A percentile compares a stretch with the other conserved stretches of the same genome.
Conservation (phyloP, 1,284 basidiomycete species). For the Chondrostereum purpureum region DNA sequence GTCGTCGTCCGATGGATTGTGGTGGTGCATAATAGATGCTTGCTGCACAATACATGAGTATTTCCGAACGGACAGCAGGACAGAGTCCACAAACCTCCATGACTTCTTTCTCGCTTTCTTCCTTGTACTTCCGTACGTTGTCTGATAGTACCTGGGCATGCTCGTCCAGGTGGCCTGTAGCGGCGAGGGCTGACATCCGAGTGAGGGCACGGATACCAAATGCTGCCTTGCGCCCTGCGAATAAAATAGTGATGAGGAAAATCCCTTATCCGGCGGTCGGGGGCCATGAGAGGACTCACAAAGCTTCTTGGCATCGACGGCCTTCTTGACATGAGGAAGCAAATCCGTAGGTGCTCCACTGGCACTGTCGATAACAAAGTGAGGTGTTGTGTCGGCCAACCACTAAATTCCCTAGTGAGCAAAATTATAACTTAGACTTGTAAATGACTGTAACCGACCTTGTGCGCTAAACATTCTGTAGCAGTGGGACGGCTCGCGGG, state of each 20-base stretch:
- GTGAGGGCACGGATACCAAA: slow-evolving; percentile 81
- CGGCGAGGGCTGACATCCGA: slow-evolving; percentile 58
- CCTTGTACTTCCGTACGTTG: slow-evolving; percentile 68
- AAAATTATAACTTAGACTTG: not conserved
- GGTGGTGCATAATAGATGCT: slow-evolving; percentile 46
- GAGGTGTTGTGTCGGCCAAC: slow-evolving; percentile 62
- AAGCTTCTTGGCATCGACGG: slow-evolving; percentile 81
- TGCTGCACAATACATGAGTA: slow-evolving; percentile 23
- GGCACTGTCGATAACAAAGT: slow-evolving; percentile 64
- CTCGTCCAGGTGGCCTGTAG: slow-evolving; percentile 29
- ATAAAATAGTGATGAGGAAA: slow-evolving; percentile 7
- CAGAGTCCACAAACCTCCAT: slow-evolving; percentile 21
- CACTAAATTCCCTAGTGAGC: slow-evolving; percentile 40
- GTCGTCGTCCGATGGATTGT: slow-evolving; percentile 25
- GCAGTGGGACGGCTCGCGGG: slow-evolving; percentile 75
- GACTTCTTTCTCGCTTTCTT: slow-evolving; percentile 67
- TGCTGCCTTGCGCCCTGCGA: slow-evolving; percentile 78
- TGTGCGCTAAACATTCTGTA: slow-evolving; percentile 62
- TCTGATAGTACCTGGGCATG: slow-evolving; percentile 49
- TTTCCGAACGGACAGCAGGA: not conserved
- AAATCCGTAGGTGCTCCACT: slow-evolving; percentile 72
- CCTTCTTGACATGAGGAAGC: slow-evolving; percentile 82
- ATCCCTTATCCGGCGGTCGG: slow-evolving; percentile 5
- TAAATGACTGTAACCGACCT: slow-evolving; percentile 22
- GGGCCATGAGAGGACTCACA: slow-evolving; percentile 45